Evolutionary conservation across 345 rosid genomes (phyloP), one percentile per base, ranked within the genome.

Genomic region (Syzygium oleosum): DNA sequence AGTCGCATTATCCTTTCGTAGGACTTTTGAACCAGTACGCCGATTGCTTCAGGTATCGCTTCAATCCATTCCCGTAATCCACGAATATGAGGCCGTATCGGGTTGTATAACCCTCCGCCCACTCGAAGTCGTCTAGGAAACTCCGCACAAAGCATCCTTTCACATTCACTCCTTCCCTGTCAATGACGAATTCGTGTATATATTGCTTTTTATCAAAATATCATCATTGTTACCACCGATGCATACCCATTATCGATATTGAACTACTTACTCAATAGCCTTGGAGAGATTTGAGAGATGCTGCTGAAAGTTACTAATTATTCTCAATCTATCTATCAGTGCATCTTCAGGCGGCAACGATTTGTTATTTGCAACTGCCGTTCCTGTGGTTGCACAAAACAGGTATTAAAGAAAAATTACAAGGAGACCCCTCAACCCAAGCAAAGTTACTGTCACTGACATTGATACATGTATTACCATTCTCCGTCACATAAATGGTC

Each of bases 51-150:
- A 92, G 91, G 53, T 91, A 91, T 89, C 95, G 80, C 89, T 91
- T 90, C 85, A 94, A 87, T 7, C 90, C 92, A 56, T 94, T 88
- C 84, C 91, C 85, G 86, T 54, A 93, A 86, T 96, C 95, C 9
- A 94, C 91, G 78, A 90, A 94, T 73, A 61, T 86, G 31, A 94
- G 85, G 16, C 96, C 96, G 38, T 87, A 94, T 38, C 94, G 91
- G 61, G 83, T 83, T 2, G 93, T 93, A 85, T 90, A 92, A 77
- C 98, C 98, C 19, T 87, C 90, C 52, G 86, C 86, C 97, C 98
- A 94, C 86, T 93, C 95, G 13, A 95, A 95, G 90, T 94, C 91
- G 83, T 94, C 97, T 2, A 94, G 56, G 65, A 95, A 92, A 46
- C 93, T 88, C 98, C 97, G 94, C 51, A 38, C 87, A 17, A 84